phyloP scores from a whole-genome alignment of 768 basidiomycete species.

The Serendipita sp. region DNA sequence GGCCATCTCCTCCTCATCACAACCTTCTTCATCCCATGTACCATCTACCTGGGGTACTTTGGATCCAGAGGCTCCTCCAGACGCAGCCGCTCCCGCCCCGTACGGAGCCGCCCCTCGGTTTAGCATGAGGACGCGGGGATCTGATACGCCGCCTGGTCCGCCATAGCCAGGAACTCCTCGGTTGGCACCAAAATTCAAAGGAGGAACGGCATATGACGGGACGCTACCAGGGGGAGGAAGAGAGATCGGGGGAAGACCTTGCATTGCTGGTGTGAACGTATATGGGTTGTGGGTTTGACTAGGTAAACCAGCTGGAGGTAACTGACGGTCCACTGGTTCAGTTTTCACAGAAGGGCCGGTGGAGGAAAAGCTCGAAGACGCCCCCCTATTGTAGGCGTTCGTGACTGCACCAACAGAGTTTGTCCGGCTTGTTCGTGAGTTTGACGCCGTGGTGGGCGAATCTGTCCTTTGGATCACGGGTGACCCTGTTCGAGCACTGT shows the following conservation, averaged over 20 bases:
- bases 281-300: background rate
- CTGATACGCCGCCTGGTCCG: background rate
- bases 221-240: slow-evolving; percentile 35
- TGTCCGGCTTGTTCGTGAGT: background rate
- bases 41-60: slow-evolving; percentile 6
- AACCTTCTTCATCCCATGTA: background rate
- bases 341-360: slow-evolving; percentile 34
- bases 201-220: background rate
- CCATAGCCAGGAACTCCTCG: background rate
- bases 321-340: slow-evolving; percentile 57
- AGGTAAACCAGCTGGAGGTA: slow-evolving; percentile 33
- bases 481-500: background rate
- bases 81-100: background rate
- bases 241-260: slow-evolving; percentile 44
- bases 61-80: slow-evolving; percentile 7
- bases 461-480: background rate
- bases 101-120: background rate
- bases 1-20: background rate
- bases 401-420: background rate
- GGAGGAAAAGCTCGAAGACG: background rate
- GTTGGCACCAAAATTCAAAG: background rate
- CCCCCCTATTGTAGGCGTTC: background rate
- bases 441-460: background rate
- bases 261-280: slow-evolving; percentile 18
- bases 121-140: background rate